phyloP scores from a whole-genome alignment of 1,284 basidiomycete genomes.

The Pseudozyma flocculosa region DNA sequence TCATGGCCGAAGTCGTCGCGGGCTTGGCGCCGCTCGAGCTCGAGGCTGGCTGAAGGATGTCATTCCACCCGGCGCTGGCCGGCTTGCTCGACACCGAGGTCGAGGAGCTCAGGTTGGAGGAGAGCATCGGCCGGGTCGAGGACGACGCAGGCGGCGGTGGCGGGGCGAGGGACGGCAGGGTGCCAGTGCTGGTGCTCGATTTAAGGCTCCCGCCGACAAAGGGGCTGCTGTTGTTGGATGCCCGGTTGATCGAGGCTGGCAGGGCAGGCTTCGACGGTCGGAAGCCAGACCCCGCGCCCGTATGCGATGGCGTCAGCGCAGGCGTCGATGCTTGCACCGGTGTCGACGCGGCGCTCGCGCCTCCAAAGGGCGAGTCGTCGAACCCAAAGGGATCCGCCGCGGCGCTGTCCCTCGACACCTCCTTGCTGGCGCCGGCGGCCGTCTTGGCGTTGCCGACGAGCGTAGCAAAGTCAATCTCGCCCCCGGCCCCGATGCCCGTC shows the following conservation, averaged over 20 bases:
- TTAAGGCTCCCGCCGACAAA: no score
- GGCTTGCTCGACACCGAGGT: slow-evolving; percentile 1
- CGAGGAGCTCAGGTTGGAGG: neutral
- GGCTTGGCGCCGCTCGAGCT: slow-evolving; percentile 1
- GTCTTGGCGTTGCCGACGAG: slow-evolving; percentile 43
- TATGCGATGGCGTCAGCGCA: slow-evolving; percentile 30
- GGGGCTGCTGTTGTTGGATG: no score
- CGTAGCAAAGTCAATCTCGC: slow-evolving; percentile 54
- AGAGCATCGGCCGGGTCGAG: neutral
- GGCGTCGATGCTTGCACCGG: neutral
- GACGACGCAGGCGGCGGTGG: neutral
- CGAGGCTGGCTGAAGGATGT: slow-evolving; percentile 17
- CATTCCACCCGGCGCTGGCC: slow-evolving; percentile 12
- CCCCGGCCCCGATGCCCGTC: slow-evolving; percentile 31
- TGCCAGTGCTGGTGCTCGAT: no score
- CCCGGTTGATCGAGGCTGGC: no score
- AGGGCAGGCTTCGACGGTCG: no score
- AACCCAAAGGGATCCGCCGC: slow-evolving; percentile 38
- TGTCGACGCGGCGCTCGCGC: neutral
- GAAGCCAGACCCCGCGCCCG: slow-evolving; percentile 6
- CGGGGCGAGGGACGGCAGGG: neutral
- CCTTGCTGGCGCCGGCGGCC: slow-evolving; percentile 8
- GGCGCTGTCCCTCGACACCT: slow-evolving; percentile 1
- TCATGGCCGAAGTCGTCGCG: neutral
- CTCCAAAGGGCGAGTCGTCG: slow-evolving; percentile 17